Base-by-base conservation (phyloP, 2,329 filamentous ascomycete genomes). In the Xylariaceae sp. region DNA sequence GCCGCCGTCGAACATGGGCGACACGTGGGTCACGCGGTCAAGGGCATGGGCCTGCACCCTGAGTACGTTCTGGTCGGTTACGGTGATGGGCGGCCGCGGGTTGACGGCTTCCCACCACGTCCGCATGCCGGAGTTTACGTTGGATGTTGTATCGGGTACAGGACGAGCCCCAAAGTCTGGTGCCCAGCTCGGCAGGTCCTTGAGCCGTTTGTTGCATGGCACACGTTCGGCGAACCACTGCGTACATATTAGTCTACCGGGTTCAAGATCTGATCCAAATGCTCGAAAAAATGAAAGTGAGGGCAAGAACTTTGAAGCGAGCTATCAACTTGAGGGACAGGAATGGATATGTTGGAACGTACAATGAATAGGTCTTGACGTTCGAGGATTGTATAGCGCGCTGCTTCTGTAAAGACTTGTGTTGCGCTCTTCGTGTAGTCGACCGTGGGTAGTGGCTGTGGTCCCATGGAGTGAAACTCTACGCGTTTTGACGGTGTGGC, bases 181-280 rank as follows among this genome's bases (percentile, higher is more conserved):
- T n/a, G 51, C 54, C 54, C 54, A 55, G 32, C 30, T 52, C 28
- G 53, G 53, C 4, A 57, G 43, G 4, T 39, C 51, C 34, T 42
- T 41, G 11, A 49, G 16, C 8, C 46, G 39, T 28, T 39, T 43
- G 9, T 41, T 39, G 42, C 51, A 51, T 1, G 51, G 53, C 15
- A 45, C 39, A 2, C 51, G 46, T 34, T 55, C 50, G 31, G 2
- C 26, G 9, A 16, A 39, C 54, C 51, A 53, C 6, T 54, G 16
- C 32, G n/a, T n/a, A n/a, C n/a, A n/a, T n/a, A n/a, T n/a, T n/a
- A n/a, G n/a, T n/a, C n/a, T n/a, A n/a, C n/a, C n/a, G n/a, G n/a
- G n/a, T n/a, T n/a, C n/a, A n/a, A n/a, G n/a, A n/a, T n/a, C n/a
- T n/a, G n/a, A n/a, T n/a, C n/a, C n/a, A n/a, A n/a, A n/a, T n/a